phyloP scores from a whole-genome alignment of 2,329 filamentous ascomycete genomes.

The Xenoacremonium recifei region DNA sequence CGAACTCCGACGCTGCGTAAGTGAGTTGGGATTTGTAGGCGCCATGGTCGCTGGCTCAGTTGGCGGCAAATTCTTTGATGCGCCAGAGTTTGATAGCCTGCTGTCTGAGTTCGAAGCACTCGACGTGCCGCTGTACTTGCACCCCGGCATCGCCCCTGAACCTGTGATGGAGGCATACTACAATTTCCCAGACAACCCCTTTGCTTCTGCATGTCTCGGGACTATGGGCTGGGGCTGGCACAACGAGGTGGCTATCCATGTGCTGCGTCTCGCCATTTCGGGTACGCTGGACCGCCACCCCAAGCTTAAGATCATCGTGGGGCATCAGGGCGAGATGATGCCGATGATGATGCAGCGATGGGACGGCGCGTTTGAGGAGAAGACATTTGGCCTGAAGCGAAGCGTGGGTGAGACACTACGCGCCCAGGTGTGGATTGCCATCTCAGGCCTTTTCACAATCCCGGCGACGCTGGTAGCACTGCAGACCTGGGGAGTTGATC shows the following conservation, averaged over 20 bases:
- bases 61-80: constrained; percentile 28
- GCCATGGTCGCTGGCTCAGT: constrained; percentile 30
- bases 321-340: constrained; percentile 45
- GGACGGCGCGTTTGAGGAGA: no score
- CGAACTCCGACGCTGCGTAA: constrained; percentile 29
- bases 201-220: no score
- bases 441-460: no score
- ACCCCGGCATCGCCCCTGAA: constrained; percentile 36
- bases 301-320: constrained; percentile 36
- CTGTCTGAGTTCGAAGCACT: constrained; percentile 34
- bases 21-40: constrained; percentile 30
- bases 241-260: constrained; percentile 43
- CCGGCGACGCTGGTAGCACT: no score
- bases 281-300: constrained; percentile 35
- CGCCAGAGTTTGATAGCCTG: constrained; percentile 24
- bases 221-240: constrained; percentile 51
- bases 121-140: constrained; percentile 51
- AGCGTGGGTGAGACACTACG: no score
- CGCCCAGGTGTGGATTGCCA: no score
- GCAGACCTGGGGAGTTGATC: no score
- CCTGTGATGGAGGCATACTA: constrained; percentile 26
- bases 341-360: constrained; percentile 56
- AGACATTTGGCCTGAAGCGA: no score
- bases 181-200: no score
- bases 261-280: constrained; percentile 34